These are phyloP conservation scores for Coniophora puteana DNA, from an alignment of 1,284 basidiomycete genomes.

Conservation along the genomic window DNA sequence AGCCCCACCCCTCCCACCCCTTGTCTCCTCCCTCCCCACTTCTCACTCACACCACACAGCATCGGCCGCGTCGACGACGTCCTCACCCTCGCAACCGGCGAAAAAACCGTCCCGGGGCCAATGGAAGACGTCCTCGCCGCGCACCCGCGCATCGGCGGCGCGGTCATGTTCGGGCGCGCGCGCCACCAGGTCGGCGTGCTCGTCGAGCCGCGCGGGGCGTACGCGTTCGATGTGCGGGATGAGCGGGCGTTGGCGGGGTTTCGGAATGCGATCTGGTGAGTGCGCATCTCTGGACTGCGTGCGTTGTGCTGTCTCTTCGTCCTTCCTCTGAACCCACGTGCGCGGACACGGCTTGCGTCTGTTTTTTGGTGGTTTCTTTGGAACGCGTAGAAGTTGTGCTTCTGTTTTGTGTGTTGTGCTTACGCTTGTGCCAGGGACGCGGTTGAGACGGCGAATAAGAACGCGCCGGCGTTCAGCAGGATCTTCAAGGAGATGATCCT, in stretches of 20 bases:
- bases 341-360: too few relatives aligned
- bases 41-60: constrained; percentile 3
- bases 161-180: constrained; percentile 38
- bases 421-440: constrained; percentile 21
- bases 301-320: too few relatives aligned
- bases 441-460: constrained; percentile 39
- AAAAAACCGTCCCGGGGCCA: constrained; percentile 28
- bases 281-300: constrained; percentile 2
- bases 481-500: constrained; percentile 42
- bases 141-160: constrained; percentile 22
- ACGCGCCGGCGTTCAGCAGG: constrained; percentile 33
- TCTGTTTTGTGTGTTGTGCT: background rate
- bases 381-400: constrained; percentile 9
- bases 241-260: constrained; percentile 24
- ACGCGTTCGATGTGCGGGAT: constrained; percentile 25
- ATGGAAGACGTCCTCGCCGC: constrained; percentile 26
- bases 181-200: constrained; percentile 36
- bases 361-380: too few relatives aligned
- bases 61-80: constrained; percentile 22
- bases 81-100: constrained; percentile 24
- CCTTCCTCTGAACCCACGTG: too few relatives aligned
- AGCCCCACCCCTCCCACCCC: constrained; percentile 2
- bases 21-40: background rate
- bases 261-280: constrained; percentile 35
- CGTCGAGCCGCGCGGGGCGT: constrained; percentile 28